Evolutionary conservation across 2,329 filamentous ascomycete genomes (phyloP).

Genomic region (Clarireedia homoeocarpa): DNA sequence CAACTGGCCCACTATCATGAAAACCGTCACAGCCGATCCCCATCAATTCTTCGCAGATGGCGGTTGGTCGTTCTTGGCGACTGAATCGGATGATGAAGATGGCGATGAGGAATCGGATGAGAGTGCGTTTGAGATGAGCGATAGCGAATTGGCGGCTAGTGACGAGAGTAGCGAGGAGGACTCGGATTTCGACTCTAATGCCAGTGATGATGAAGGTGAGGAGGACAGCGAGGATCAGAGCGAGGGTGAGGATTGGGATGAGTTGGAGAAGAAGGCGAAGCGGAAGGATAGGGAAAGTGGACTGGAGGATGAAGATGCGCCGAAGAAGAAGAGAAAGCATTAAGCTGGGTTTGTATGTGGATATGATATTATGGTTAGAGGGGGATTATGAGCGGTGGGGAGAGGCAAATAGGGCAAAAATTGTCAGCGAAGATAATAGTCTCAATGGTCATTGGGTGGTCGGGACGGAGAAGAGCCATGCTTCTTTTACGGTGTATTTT

Average conservation of each 20-base stretch:
- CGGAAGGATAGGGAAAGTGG: conserved; percentile 65
- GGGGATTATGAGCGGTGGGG: not conserved
- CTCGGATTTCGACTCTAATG: conserved; percentile 89
- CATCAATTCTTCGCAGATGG: conserved; percentile 94
- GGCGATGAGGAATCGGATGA: conserved; percentile 77
- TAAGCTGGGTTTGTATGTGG: conserved; percentile 14
- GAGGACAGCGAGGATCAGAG: conserved; percentile 66
- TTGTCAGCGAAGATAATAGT: not conserved
- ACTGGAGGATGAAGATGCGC: conserved; percentile 64
- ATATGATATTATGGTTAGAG: not conserved
- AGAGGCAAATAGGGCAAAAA: not conserved
- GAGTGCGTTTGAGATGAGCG: conserved; percentile 83
- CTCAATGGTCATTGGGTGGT: too few species aligned
- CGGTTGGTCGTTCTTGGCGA: conserved; percentile 87
- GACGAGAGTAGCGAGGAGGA: conserved; percentile 83
- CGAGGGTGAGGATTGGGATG: conserved; percentile 87
- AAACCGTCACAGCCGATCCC: conserved; percentile 89
- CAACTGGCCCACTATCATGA: conserved; percentile 99
- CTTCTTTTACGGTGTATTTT: too few species aligned
- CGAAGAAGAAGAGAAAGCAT: conserved; percentile 60
- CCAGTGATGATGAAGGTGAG: conserved; percentile 72
- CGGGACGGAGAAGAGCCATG: too few species aligned
- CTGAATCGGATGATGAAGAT: conserved; percentile 80
- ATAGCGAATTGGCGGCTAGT: conserved; percentile 64
- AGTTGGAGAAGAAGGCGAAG: conserved; percentile 83